Evolutionary conservation across 2,329 filamentous ascomycete genomes (phyloP), one percentile per base, ranked within the genome.

Genomic region (Didymella exigua): DNA sequence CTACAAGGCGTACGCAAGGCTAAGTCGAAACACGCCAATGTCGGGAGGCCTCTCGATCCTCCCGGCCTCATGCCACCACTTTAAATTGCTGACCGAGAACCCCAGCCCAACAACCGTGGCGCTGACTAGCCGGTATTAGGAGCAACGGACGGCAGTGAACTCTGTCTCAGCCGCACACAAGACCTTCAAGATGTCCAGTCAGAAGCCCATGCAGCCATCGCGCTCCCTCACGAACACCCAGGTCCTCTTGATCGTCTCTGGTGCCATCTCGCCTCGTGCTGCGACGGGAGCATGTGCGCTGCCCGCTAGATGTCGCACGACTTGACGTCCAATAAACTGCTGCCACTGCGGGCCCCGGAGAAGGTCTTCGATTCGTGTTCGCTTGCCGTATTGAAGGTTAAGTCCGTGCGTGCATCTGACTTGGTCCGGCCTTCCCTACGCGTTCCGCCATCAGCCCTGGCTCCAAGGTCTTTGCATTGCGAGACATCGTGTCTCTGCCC

Each of bases 251-350:
- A 55, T 55, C 52, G 34, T 42, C 52, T 55, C 36, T 27, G 37
- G 19, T 41, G 34, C 52, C 45, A 41, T 43, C 51, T 50, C 44
- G 47, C 58, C 59, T 68, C 61, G 59, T 66, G 63, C 60, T 63
- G 58, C 49, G 49, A 59, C 64, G 64, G 65, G 65, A 70, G 64
- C 47, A 57, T 65, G 67, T 68, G 65, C 65, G 64, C 42, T 58
- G 58, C 52, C 58, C 58, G 62, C 63, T 62, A 65, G 36, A 56
- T 66, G 70, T 70, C 67, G 63, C 68, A 71, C 70, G 62, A 72
- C 60, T 30, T 36, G 42, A 45, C 58, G 47, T 60, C 65, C 60
- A 66, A 67, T 68, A 52, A 51, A 45, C 41, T 42, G 38, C 37
- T 45, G 23, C 58, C 43, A 51, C 33, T 42, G 45, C 50, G 37